Evolutionary conservation across 768 basidiomycete species (phyloP).

Genomic region (Mrakia hoshinonis): DNA sequence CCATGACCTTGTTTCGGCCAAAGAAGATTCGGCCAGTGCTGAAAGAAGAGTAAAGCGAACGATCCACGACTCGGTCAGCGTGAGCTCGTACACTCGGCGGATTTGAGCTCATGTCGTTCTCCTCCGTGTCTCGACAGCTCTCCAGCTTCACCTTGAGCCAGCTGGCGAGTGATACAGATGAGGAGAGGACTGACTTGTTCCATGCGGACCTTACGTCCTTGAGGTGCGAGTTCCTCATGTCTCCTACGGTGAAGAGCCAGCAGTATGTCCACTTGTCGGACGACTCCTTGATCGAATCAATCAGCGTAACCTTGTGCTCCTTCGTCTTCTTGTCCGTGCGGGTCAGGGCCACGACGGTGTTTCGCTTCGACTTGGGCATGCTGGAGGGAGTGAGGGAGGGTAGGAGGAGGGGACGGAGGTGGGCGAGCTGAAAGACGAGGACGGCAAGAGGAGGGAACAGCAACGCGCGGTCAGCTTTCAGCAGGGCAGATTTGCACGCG

Average conservation of each 20-base stretch:
- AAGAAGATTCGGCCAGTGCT: conserved; percentile 87
- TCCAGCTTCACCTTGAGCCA: not conserved
- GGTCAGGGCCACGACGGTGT: conserved; percentile 69
- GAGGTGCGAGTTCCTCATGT: conserved; percentile 88
- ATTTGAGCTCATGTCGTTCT: not conserved
- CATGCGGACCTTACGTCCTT: conserved; percentile 88
- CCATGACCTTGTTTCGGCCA: conserved; percentile 62
- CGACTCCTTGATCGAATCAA: conserved; percentile 74
- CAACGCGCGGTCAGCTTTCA: not conserved
- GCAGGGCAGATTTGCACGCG: not conserved
- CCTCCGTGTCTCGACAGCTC: not conserved
- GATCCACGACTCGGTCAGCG: not conserved
- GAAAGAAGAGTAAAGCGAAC: not conserved
- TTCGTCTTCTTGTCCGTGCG: conserved; percentile 89
- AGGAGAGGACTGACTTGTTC: conserved; percentile 60
- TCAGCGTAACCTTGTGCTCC: conserved; percentile 76
- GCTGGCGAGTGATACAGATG: not conserved
- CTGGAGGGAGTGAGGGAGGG: not conserved
- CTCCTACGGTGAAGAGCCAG: conserved; percentile 90
- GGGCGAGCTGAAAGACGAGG: not conserved
- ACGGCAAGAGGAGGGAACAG: not conserved
- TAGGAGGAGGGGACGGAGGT: not conserved
- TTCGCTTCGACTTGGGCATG: conserved; percentile 35
- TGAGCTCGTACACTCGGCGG: not conserved
- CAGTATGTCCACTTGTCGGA: conserved; percentile 87